Evolutionary conservation across 371 early-diverging fungal genomes (phyloP).

Genomic region (Mortierella sp.): DNA sequence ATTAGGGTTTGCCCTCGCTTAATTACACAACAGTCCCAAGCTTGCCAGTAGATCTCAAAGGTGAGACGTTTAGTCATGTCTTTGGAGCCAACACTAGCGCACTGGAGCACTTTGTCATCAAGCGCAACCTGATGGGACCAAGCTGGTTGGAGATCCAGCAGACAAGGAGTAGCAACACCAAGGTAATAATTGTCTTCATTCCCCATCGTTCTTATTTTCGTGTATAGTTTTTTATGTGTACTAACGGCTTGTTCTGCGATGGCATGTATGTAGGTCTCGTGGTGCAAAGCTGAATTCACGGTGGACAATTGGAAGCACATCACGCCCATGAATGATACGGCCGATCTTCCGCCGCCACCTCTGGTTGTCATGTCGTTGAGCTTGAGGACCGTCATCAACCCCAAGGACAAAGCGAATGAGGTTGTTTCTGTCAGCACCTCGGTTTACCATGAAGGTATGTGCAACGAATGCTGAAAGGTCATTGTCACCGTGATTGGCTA

Average conservation of each 20-base stretch:
- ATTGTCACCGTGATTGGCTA: background rate
- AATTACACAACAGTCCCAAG: conserved; percentile 66
- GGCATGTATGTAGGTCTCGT: conserved; percentile 67
- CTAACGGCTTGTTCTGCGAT: background rate
- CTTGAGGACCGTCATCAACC: conserved; percentile 87
- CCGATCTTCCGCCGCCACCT: conserved; percentile 77
- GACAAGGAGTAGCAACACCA: conserved; percentile 60
- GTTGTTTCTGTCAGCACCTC: conserved; percentile 71
- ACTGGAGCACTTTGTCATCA: conserved; percentile 93
- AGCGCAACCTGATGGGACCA: conserved; percentile 97
- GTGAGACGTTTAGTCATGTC: conserved; percentile 86
- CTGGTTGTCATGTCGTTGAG: conserved; percentile 89
- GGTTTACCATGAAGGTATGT: conserved; percentile 53
- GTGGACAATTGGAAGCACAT: conserved; percentile 83
- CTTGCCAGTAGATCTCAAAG: conserved; percentile 77
- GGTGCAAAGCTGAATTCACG: conserved; percentile 88
- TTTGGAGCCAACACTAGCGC: conserved; percentile 94
- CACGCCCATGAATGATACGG: conserved; percentile 67
- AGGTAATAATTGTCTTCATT: conserved; percentile 58
- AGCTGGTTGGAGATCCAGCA: conserved; percentile 88
- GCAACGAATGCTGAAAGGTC: background rate
- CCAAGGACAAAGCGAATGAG: conserved; percentile 86
- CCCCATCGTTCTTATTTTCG: background rate
- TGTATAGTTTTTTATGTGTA: background rate
- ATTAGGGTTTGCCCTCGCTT: background rate